These are phyloP conservation scores for Rhodotorula mucilaginosa DNA, from an alignment of 1,284 basidiomycete species.

Conservation along the genomic window DNA sequence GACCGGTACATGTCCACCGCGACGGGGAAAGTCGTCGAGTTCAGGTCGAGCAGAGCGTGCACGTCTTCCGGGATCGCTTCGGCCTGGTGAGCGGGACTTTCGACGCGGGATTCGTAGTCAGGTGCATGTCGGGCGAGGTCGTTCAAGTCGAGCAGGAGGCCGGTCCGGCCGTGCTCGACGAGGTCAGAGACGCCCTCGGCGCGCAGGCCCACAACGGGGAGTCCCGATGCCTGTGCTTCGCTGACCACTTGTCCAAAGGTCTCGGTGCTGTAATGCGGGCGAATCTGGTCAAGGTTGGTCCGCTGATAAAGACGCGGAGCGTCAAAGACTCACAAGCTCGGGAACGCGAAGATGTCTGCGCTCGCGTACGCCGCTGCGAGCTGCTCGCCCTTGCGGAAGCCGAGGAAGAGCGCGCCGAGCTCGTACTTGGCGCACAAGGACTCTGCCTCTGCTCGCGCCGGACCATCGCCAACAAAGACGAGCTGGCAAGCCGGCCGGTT, in stretches of 20 bases:
- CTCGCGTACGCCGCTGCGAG: conserved; percentile 55
- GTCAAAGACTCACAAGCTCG: conserved; percentile 40
- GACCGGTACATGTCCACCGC: conserved; percentile 53
- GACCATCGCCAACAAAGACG: conserved; percentile 60
- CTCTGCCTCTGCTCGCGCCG: conserved; percentile 54
- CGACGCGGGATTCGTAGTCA: not conserved
- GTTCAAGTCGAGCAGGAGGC: conserved; percentile 34
- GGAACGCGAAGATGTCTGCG: conserved; percentile 59
- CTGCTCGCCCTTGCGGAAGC: conserved; percentile 53
- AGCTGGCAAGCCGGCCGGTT: conserved; percentile 49
- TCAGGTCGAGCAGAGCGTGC: conserved; percentile 28
- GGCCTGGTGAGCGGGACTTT: conserved; percentile 33
- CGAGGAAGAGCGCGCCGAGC: conserved; percentile 56
- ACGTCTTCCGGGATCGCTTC: conserved; percentile 44
- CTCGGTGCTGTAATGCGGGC: conserved; percentile 46
- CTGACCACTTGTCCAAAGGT: conserved; percentile 60
- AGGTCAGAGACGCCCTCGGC: conserved; percentile 61
- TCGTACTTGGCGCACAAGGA: conserved; percentile 51
- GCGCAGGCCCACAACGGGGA: conserved; percentile 59
- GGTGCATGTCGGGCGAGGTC: conserved; percentile 13
- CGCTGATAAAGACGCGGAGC: not conserved
- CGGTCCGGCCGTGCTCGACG: conserved; percentile 54
- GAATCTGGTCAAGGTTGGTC: conserved; percentile 13
- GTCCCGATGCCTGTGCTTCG: conserved; percentile 57
- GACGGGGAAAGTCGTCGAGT: conserved; percentile 47